phyloP scores from a whole-genome alignment of 768 basidiomycete species.

The Dictyophora rubrovolvata region DNA sequence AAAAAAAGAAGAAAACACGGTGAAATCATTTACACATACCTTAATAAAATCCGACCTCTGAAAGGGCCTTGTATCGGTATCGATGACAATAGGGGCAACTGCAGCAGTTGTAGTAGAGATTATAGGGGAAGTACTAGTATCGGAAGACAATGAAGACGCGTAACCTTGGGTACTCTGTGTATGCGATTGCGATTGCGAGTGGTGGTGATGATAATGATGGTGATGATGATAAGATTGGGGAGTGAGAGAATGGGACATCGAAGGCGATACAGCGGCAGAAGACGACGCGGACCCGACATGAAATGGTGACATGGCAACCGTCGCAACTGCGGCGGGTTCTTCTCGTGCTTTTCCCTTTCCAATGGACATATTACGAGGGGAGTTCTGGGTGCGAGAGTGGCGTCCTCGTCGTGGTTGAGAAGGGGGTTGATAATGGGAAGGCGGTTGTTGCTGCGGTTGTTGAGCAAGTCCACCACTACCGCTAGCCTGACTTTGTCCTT shows the following conservation, averaged over 20 bases:
- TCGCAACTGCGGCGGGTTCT: too few species aligned
- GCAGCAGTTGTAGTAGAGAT: background rate
- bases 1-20: background rate
- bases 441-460: background rate
- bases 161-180: background rate
- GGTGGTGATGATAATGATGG: background rate
- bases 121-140: background rate
- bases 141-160: background rate
- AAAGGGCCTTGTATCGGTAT: background rate
- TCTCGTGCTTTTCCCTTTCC: background rate
- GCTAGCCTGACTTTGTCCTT: too few species aligned
- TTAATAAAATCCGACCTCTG: conserved; percentile 5
- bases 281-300: background rate
- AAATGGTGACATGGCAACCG: background rate
- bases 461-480: too few species aligned
- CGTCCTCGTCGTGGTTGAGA: background rate
- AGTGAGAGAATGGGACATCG: background rate
- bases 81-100: background rate
- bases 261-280: background rate
- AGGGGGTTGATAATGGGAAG: background rate
- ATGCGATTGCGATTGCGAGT: background rate
- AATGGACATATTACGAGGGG: background rate
- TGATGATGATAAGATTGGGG: background rate
- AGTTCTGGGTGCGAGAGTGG: background rate
- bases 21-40: too few species aligned